phyloP scores from a whole-genome alignment of 805 yeast genomes.

The Phaffomyces antillensis region DNA sequence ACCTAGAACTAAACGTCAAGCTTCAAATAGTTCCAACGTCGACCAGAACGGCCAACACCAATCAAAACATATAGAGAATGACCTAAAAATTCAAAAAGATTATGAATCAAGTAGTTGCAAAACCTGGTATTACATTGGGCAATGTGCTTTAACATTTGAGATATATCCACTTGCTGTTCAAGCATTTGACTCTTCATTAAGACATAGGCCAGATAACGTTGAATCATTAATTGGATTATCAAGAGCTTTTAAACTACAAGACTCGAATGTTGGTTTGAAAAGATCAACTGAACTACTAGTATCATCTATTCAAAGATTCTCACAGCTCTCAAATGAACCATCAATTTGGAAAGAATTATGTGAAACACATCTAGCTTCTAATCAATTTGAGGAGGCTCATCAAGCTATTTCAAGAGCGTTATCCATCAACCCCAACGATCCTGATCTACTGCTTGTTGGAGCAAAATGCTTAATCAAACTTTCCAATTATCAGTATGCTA shows the following conservation, averaged over 20 bases:
- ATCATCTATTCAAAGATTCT: slow-evolving; percentile 22
- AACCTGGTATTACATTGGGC: slow-evolving; percentile 20
- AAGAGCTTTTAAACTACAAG: slow-evolving; percentile 11
- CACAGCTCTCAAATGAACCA: slow-evolving; percentile 32
- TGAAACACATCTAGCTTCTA: slow-evolving; percentile 41
- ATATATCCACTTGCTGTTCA: slow-evolving; percentile 14
- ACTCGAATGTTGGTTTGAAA: slow-evolving; percentile 9
- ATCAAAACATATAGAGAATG: slow-evolving; percentile 1
- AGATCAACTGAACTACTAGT: slow-evolving; percentile 17
- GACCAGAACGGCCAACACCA: not conserved
- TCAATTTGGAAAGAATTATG: slow-evolving; percentile 43
- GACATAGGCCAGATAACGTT: slow-evolving; percentile 18
- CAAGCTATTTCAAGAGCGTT: slow-evolving; percentile 38
- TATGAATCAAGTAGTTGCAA: slow-evolving; percentile 11
- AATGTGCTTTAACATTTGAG: slow-evolving; percentile 18
- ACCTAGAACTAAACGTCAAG: slow-evolving; percentile 14
- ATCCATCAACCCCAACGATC: slow-evolving; percentile 32
- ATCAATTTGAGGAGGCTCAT: slow-evolving; percentile 47
- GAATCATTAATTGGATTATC: slow-evolving; percentile 15
- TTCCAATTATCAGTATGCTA: slow-evolving; percentile 39
- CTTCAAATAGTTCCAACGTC: slow-evolving; percentile 4
- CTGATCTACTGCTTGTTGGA: slow-evolving; percentile 39
- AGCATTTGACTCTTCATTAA: slow-evolving; percentile 18
- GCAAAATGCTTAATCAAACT: slow-evolving; percentile 43
- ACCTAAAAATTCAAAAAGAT: slow-evolving; percentile 5